Percentiles rank a stretch among this genome's conserved stretches.
phyloP scores from a whole-genome alignment of 805 yeast species.

The Zygotorulaspora danielsina region DNA sequence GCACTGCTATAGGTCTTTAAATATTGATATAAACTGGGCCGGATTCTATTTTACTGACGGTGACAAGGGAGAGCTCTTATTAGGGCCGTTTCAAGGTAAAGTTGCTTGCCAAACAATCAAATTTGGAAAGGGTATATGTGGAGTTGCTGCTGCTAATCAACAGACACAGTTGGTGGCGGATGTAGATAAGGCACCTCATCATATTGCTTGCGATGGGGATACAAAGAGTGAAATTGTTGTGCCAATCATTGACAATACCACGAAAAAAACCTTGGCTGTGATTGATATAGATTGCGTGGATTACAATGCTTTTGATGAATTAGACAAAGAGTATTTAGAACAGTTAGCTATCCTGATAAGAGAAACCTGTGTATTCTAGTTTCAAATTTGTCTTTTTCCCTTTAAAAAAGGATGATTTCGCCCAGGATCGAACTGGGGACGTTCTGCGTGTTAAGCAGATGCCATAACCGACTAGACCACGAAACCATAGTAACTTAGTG shows the following conservation, averaged over 20 bases:
- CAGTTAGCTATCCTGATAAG: constrained; percentile 50
- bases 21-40: constrained; percentile 74
- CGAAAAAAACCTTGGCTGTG: constrained; percentile 59
- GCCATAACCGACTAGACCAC: constrained; percentile 99
- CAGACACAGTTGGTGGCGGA: constrained; percentile 71
- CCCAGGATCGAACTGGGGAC: constrained; percentile 99
- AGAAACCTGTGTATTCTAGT: constrained; percentile 48
- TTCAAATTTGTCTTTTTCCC: neutral
- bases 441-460: constrained; percentile 99
- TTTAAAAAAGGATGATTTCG: constrained; percentile 69
- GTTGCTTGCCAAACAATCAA: constrained; percentile 87
- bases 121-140: constrained; percentile 88
- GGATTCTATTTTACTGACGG: constrained; percentile 67
- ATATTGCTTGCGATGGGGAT: constrained; percentile 95
- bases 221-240: constrained; percentile 92
- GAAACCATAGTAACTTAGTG: constrained; percentile 54
- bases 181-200: constrained; percentile 80
- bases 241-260: constrained; percentile 51
- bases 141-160: constrained; percentile 61
- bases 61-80: constrained; percentile 45
- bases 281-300: constrained; percentile 79
- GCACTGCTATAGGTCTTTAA: constrained; percentile 73
- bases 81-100: constrained; percentile 95
- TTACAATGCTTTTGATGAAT: constrained; percentile 59
- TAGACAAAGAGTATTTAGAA: constrained; percentile 59